Evolutionary conservation across 768 basidiomycete species (phyloP).

Genomic region (Lentinula edodes): DNA sequence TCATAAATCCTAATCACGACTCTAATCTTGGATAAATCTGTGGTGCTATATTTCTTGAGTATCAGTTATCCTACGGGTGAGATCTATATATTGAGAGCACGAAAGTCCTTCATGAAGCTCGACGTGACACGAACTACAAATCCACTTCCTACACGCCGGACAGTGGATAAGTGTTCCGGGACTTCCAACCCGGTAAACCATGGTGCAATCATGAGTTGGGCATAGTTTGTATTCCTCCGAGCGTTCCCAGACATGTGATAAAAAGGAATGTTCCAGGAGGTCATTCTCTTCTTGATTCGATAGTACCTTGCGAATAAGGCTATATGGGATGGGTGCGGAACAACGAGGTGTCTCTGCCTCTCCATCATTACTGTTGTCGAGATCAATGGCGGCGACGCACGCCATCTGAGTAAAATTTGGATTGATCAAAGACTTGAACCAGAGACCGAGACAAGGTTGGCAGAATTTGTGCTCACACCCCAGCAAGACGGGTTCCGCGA

Average conservation of each 20-base stretch:
- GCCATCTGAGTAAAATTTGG: constrained; percentile 22
- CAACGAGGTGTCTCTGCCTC: constrained; percentile 19
- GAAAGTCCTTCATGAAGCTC: constrained; percentile 35
- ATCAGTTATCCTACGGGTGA: not conserved
- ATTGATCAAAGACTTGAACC: constrained; percentile 27
- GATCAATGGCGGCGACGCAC: constrained; percentile 30
- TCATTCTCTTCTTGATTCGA: constrained; percentile 20
- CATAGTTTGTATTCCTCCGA: constrained; percentile 46
- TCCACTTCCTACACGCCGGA: constrained; percentile 24
- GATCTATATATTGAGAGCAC: constrained; percentile 21
- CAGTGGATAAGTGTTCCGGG: constrained; percentile 26
- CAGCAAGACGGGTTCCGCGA: constrained; percentile 24
- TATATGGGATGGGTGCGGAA: constrained; percentile 29
- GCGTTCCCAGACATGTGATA: constrained; percentile 33
- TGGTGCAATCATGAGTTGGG: constrained; percentile 44
- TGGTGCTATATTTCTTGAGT: not conserved
- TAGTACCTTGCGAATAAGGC: constrained; percentile 32
- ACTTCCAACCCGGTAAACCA: constrained; percentile 32
- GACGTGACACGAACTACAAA: constrained; percentile 34
- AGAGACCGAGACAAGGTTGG: constrained; percentile 39
- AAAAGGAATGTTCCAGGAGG: constrained; percentile 37
- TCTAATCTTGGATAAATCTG: not conserved
- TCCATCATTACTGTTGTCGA: not conserved
- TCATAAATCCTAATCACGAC: not conserved
- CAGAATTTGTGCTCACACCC: constrained; percentile 52